Evolutionary conservation across 129 eudicot species (phyloP).

Genomic region (Logfia minima): DNA sequence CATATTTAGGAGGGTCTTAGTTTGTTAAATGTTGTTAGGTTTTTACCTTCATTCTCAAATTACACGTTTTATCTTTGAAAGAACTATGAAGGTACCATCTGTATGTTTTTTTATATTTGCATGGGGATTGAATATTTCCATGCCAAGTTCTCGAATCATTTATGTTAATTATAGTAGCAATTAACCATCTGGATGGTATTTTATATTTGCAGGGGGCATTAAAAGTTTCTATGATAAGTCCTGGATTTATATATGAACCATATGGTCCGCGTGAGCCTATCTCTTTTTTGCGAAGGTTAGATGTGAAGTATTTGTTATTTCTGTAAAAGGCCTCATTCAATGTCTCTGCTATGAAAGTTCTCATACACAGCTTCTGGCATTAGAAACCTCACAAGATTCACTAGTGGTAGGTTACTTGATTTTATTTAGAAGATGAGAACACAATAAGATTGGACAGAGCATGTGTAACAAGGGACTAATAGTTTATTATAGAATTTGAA

Average conservation of each 20-base stretch:
- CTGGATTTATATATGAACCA: slow-evolving; percentile 88
- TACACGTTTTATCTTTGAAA: not conserved
- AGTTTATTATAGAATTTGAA: slow-evolving; percentile 2
- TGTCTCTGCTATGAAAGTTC: slow-evolving; percentile 10
- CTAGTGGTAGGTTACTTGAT: not conserved
- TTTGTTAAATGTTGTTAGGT: not conserved
- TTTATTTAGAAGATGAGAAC: not conserved
- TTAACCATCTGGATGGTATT: slow-evolving; percentile 9
- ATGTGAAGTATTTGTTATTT: not conserved
- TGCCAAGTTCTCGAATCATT: slow-evolving; percentile 68
- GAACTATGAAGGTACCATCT: slow-evolving; percentile 13
- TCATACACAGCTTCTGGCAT: slow-evolving; percentile 1
- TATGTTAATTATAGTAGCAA: slow-evolving; percentile 23
- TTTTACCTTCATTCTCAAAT: not conserved
- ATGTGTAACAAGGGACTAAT: not conserved
- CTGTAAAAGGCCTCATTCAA: slow-evolving; percentile 3
- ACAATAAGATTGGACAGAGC: not conserved
- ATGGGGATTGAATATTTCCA: slow-evolving; percentile 52
- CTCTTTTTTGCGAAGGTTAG: slow-evolving; percentile 73
- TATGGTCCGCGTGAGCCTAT: slow-evolving; percentile 85
- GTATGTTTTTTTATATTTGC: slow-evolving; percentile 23
- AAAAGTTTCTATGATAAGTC: slow-evolving; percentile 73
- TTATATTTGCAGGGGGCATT: slow-evolving; percentile 64
- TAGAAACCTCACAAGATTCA: slow-evolving; percentile 18
- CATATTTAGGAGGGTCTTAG: slow-evolving; percentile 11